These are phyloP conservation scores for Eucalyptus pauciflora DNA, from an alignment of 345 rosid genomes.

Conservation along the genomic window DNA sequence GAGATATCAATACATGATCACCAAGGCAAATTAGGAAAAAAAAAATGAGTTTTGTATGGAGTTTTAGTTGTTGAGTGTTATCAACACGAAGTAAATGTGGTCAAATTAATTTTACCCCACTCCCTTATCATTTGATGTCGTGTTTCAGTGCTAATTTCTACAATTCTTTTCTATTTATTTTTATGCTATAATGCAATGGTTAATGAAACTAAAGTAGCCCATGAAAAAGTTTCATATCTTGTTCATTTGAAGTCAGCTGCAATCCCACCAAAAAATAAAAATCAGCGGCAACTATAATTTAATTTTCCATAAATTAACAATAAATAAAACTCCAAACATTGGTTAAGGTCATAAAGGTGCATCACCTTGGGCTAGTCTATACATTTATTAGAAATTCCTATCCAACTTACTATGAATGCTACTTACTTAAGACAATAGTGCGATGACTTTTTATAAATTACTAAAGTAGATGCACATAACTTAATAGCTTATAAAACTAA, in stretches of 20 bases:
- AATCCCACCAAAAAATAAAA: no score
- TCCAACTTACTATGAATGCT: no score
- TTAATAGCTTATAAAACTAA: background rate
- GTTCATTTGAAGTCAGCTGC: background rate
- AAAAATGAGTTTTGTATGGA: fast-evolving
- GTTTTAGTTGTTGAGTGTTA: background rate
- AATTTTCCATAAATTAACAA: no score
- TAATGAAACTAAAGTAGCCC: background rate
- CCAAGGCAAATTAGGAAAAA: background rate
- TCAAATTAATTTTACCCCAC: background rate
- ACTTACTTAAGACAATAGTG: background rate
- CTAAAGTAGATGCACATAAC: background rate
- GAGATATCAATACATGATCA: background rate
- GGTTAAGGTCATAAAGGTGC: no score
- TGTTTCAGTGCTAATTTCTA: no score
- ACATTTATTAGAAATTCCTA: no score
- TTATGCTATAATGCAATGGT: no score
- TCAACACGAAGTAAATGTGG: no score
- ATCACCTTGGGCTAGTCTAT: no score
- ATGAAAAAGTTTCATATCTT: no score
- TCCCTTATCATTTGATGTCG: no score
- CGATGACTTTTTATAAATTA: background rate
- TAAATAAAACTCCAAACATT: background rate
- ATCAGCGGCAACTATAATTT: background rate
- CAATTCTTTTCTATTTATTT: no score